These are phyloP conservation scores for Saturnispora serradocipensis DNA, from an alignment of 805 yeast genomes.

Conservation along the genomic window DNA sequence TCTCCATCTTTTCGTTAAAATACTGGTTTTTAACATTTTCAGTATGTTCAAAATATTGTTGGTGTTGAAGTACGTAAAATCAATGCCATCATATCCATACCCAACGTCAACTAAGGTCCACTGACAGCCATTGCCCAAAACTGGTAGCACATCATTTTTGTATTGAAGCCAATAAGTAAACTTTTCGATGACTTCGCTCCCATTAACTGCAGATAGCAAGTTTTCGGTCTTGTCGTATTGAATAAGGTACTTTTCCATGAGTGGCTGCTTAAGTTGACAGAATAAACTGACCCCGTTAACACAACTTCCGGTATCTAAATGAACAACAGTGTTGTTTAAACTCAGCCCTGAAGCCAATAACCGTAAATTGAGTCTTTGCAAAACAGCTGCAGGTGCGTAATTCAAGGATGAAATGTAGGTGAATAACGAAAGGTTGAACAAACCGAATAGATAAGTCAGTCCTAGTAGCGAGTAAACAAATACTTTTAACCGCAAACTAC, in stretches of 20 bases:
- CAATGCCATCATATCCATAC: conserved; percentile 30
- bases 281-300: conserved; percentile 83
- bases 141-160: conserved; percentile 19
- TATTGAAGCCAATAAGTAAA: conserved; percentile 46
- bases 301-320: conserved; percentile 71
- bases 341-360: conserved; percentile 6
- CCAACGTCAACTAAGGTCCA: conserved; percentile 38
- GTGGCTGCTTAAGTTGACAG: conserved; percentile 42
- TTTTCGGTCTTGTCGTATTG: conserved; percentile 77
- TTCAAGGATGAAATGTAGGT: conserved; percentile 60
- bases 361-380: conserved; percentile 38
- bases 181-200: background rate
- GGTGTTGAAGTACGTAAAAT: background rate
- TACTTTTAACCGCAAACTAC: background rate
- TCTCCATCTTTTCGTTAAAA: background rate
- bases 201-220: conserved; percentile 19
- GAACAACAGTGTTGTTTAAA: conserved; percentile 35
- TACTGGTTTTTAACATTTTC: background rate
- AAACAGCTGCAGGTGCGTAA: conserved; percentile 85
- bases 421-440: conserved; percentile 37
- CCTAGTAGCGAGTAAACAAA: conserved; percentile 25
- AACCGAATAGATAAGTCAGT: conserved; percentile 28
- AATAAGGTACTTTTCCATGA: conserved; percentile 18
- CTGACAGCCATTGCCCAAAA: conserved; percentile 22
- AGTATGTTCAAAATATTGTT: background rate